Evolutionary conservation across 1,284 basidiomycete genomes (phyloP), one percentile per base, ranked within the genome.

Genomic region (Athelia sp.): DNA sequence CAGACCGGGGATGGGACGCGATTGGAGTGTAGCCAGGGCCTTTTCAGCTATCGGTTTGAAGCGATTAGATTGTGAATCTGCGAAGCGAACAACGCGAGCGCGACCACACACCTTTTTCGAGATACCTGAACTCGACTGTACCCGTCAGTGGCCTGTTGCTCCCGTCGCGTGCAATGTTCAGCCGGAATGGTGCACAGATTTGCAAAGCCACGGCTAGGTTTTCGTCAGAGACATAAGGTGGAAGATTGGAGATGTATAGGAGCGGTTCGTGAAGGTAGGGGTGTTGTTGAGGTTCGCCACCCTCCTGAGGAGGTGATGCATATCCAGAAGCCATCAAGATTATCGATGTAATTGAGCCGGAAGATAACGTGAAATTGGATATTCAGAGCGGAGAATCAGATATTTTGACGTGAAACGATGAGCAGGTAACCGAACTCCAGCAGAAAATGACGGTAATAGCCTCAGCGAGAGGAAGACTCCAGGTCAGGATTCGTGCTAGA

Each of bases 191-290:
- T 21, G 84, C 84, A 62, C 85, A 89, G 52, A 72, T 70, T 55
- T 81, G 75, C 56, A 91, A 84, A 2, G 84, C 79, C 51, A 75
- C 59, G 1, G 87, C 88, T 19, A 91, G 73, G 58, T 82, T 82
- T 62, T 86, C 82, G 66, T 91, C 88, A 49, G 81, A 72, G 48
- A 90, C 76, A 67, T 76, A 80, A 36, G 81, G 65, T 13, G 87
- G 84, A 40, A 91, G 66, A 62, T 80, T 83, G 29, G 86, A 79
- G 63, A 91, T 82, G 69, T 90, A 85, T 44, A 91, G 73, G 54
- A 87, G 61, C 24, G 88, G 86, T 60, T 90, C 87, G 61, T 85
- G 83, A 56, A 91, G 77, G 69, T 87, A 90, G 36, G 88, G 88
- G 60, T 91, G 88, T 47, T 70, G 69, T 48, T 69, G 62, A 11